These are phyloP conservation scores for Astragalus glycyphyllos DNA, from an alignment of 306 rosid species.

Conservation along the genomic window DNA sequence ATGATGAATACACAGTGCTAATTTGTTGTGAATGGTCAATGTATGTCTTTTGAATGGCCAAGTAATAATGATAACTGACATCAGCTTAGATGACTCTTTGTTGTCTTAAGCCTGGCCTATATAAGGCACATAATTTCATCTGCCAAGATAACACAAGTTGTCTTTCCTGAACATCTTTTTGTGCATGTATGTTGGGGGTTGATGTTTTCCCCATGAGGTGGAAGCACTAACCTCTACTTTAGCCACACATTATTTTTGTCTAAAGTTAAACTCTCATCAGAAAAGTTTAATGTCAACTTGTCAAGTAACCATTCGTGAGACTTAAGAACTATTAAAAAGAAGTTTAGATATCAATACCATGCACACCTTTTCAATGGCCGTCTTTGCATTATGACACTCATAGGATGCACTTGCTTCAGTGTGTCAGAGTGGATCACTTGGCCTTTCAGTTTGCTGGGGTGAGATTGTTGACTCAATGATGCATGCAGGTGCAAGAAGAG, in stretches of 20 bases:
- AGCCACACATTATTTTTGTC: neutral
- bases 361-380: neutral
- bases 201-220: conserved; percentile 10
- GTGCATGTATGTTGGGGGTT: neutral
- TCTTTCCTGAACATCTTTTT: conserved; percentile 22
- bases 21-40: conserved; percentile 1
- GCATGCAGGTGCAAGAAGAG: neutral
- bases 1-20: conserved; percentile 26
- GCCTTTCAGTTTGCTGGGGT: conserved; percentile 26
- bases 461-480: conserved; percentile 26
- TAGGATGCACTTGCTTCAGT: conserved; percentile 9
- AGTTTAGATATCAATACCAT: conserved; percentile 4
- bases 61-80: conserved; percentile 13
- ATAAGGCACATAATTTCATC: conserved; percentile 15
- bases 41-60: conserved; percentile 10
- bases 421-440: conserved; percentile 21
- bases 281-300: conserved; percentile 8
- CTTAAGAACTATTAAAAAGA: neutral
- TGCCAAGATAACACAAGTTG: neutral
- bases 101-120: conserved; percentile 29
- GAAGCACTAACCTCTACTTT: neutral
- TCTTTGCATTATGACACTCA: conserved; percentile 10
- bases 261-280: neutral
- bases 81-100: conserved; percentile 6
- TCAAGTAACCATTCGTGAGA: neutral